Percentiles rank a stretch among this genome's conserved stretches.
phyloP scores from a whole-genome alignment of 208 protist genomes.

The Leishmania braziliensis region DNA sequence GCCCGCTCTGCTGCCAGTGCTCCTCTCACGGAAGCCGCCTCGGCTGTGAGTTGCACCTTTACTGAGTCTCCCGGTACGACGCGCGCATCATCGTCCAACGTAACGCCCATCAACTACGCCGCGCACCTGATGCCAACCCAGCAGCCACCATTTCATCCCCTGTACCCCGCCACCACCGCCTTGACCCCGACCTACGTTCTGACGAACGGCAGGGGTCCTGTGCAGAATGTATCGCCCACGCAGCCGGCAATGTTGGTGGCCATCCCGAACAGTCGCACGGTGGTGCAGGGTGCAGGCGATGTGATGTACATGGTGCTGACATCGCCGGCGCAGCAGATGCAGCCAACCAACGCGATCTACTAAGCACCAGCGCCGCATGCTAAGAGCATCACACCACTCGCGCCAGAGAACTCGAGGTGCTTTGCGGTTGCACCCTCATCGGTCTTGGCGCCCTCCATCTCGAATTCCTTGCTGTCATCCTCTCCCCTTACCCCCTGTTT shows the following conservation, averaged over 20 bases:
- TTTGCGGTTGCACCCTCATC: not conserved
- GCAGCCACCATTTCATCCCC: constrained; percentile 10
- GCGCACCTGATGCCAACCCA: constrained; percentile 12
- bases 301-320: constrained; percentile 33
- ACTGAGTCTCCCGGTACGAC: not conserved
- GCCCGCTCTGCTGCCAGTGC: constrained; percentile 44
- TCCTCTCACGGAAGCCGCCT: constrained; percentile 25
- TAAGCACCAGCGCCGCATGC: not conserved
- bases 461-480: not conserved
- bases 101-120: constrained; percentile 20
- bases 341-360: constrained; percentile 24
- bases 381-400: not conserved
- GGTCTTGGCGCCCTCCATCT: not conserved
- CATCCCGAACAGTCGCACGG: constrained; percentile 21
- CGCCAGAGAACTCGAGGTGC: not conserved
- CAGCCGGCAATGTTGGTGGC: constrained; percentile 24
- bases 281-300: constrained; percentile 13
- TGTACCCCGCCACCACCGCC: constrained; percentile 14
- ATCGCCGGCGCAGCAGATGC: constrained; percentile 22
- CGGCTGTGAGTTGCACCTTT: constrained; percentile 2
- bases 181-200: constrained; percentile 15
- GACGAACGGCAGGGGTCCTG: not conserved
- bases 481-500: not conserved
- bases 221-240: not conserved
- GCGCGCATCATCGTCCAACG: constrained; percentile 7